Base-by-base conservation (phyloP, 2,329 filamentous ascomycete species). In the Aspergillus brunneoviolaceus region DNA sequence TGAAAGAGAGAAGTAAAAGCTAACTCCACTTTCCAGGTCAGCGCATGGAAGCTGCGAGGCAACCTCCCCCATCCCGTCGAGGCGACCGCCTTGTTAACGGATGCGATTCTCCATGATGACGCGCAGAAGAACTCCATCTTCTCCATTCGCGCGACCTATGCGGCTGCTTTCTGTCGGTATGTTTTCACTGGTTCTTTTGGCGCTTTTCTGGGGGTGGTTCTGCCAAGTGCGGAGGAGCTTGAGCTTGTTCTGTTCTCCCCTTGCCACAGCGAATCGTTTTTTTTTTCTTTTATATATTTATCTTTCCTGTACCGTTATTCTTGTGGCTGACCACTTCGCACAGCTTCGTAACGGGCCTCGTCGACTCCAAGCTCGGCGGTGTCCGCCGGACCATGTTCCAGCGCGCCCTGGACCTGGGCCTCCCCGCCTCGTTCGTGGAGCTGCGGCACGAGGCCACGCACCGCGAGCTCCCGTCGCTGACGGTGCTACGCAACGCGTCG, bases 361-460 rank as follows among this genome's bases (percentile, higher is more conserved):
- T 80, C 16, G 78, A 80, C 63, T 74, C 76, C 0, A 79, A 79
- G 53, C 69, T 79, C 11, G 70, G 74, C 56, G 75, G 75, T 16
- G 72, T 69, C 52, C 76, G 75, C 25, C 74, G 71, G 58, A 79
- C 77, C 53, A 80, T 80, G 78, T 80, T 79, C 62, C 74, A 77
- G 54, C 72, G 76, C 21, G 78, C 78, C 4, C 65, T 73, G 55
- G 72, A 77, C 47, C 65, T 80, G 3, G 76, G 77, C 1, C 65
- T 80, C 3, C 78, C 78, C 0, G 86, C 88, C 0, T 88, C 89
- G 0, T 96, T 96, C 75, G 92, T 97, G 57, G 92, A 96, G 79
- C 81, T 96, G 60, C 86, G 93, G 50, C 93, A 97, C 74, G 90
- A 96, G 77, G 91, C 90, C 49, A 96, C 92, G 47, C 93, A 98